Percentiles rank a stretch among this genome's conserved stretches.
Conservation (phyloP, 345 rosid genomes). For the Carallia pectinifolia region DNA sequence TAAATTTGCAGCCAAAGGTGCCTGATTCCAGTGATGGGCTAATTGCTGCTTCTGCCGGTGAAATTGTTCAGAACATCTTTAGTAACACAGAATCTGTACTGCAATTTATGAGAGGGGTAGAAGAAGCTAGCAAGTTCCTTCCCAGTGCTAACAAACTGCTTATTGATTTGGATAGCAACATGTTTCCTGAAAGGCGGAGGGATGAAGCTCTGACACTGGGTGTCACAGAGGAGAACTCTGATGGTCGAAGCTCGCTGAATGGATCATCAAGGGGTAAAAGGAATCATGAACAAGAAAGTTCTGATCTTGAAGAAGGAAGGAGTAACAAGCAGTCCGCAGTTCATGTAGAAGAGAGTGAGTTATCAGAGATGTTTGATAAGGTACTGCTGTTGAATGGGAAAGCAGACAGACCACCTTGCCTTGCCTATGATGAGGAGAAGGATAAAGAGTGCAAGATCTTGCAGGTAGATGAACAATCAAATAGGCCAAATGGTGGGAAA, state of each 20-base stretch:
- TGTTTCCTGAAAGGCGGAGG: constrained; percentile 1
- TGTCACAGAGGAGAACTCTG: constrained; percentile 34
- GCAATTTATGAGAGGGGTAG: constrained; percentile 71
- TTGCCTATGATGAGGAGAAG: background rate
- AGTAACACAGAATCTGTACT: constrained; percentile 49
- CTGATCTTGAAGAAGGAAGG: constrained; percentile 48
- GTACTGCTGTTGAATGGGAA: constrained; percentile 44
- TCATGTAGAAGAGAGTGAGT: constrained; percentile 46
- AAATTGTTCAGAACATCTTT: constrained; percentile 51
- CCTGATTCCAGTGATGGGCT: constrained; percentile 12
- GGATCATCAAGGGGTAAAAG: constrained; percentile 52
- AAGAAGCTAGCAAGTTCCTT: constrained; percentile 88
- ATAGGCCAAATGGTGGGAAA: constrained; percentile 45
- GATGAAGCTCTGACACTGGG: constrained; percentile 14
- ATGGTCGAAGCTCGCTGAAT: constrained; percentile 17
- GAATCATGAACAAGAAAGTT: constrained; percentile 50
- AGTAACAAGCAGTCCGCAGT: constrained; percentile 56
- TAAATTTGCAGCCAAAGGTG: constrained; percentile 14
- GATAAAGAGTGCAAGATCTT: constrained; percentile 17
- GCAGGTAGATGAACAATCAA: constrained; percentile 34
- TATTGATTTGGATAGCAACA: constrained; percentile 30
- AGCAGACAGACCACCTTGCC: constrained; percentile 4
- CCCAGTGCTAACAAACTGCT: constrained; percentile 51
- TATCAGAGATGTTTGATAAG: constrained; percentile 71
- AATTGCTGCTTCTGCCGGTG: constrained; percentile 31